phyloP scores from a whole-genome alignment of 345 rosid genomes.

The Lepidium aucheri region DNA sequence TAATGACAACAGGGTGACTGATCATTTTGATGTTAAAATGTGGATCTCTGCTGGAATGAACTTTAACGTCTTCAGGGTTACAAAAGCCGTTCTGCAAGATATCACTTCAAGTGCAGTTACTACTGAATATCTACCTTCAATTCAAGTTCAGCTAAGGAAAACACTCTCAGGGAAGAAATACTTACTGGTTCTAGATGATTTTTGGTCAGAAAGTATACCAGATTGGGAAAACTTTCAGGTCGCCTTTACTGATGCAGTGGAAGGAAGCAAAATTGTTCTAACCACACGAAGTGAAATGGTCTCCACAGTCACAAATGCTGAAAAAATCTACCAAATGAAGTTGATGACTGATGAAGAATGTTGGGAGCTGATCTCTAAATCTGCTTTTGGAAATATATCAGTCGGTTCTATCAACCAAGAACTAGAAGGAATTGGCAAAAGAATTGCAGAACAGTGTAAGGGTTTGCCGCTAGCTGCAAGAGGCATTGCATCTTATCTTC shows the following conservation, averaged over 20 bases:
- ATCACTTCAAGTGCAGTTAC: constrained; percentile 16
- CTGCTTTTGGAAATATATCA: constrained; percentile 19
- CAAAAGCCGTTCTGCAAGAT: constrained; percentile 26
- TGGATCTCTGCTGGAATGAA: constrained; percentile 26
- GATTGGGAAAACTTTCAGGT: constrained; percentile 24
- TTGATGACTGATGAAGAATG: constrained; percentile 30
- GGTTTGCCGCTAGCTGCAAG: constrained; percentile 40
- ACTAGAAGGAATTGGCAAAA: constrained; percentile 26
- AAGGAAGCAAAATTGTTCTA: constrained; percentile 37
- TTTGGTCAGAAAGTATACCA: constrained; percentile 32
- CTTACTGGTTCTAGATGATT: constrained; percentile 33
- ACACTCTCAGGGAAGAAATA: constrained; percentile 29
- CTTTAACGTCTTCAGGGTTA: constrained; percentile 20
- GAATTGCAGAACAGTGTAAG: constrained; percentile 29
- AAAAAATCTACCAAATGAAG: constrained; percentile 9
- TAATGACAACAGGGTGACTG: constrained; percentile 15
- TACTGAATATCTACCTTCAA: constrained; percentile 25
- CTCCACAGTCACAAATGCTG: constrained; percentile 17
- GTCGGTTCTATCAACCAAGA: constrained; percentile 15
- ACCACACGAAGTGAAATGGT: constrained; percentile 37
- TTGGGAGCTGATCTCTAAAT: constrained; percentile 24
- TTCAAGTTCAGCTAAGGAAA: constrained; percentile 25
- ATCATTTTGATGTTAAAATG: constrained; percentile 16
- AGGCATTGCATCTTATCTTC: constrained; percentile 26
- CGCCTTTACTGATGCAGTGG: constrained; percentile 22